Evolutionary conservation across 768 basidiomycete species (phyloP).

Genomic region (Boletus edulis): DNA sequence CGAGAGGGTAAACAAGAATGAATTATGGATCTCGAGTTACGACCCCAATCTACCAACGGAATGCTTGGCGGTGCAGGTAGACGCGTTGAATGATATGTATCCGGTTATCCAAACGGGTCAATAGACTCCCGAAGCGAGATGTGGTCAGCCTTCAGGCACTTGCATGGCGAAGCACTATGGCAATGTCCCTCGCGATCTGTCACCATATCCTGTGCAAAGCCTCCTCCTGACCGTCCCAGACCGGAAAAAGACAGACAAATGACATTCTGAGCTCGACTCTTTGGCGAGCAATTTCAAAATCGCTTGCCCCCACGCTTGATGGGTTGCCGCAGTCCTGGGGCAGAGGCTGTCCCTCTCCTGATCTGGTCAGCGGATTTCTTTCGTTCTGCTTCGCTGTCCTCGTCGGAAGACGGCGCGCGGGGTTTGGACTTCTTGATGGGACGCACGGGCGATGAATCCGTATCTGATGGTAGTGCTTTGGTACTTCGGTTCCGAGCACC

Average conservation of each 20-base stretch:
- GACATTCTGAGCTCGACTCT: not conserved
- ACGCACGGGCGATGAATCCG: slow-evolving; percentile 51
- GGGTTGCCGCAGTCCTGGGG: slow-evolving; percentile 65
- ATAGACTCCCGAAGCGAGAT: not conserved
- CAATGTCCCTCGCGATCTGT: not conserved
- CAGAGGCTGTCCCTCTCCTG: slow-evolving; percentile 37
- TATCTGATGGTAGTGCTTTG: slow-evolving; percentile 34
- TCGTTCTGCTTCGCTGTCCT: slow-evolving; percentile 58
- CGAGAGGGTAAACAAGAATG: not conserved
- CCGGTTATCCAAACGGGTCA: not conserved
- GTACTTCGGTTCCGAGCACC: slow-evolving; percentile 23
- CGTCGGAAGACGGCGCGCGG: slow-evolving; percentile 42
- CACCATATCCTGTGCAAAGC: slow-evolving; percentile 7
- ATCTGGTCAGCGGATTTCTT: slow-evolving; percentile 41
- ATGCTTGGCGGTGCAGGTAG: not conserved
- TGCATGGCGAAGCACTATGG: not conserved
- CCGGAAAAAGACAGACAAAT: not conserved
- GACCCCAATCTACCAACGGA: not conserved
- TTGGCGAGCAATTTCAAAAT: slow-evolving; percentile 45
- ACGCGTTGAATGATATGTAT: not conserved
- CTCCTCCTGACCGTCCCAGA: not conserved
- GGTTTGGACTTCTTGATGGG: slow-evolving; percentile 49
- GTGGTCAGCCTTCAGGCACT: slow-evolving; percentile 1
- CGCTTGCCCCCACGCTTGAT: slow-evolving; percentile 73
- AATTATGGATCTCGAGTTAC: not conserved